A percentile compares a stretch with the other conserved stretches of the same genome.
Evolutionary conservation across 2,329 filamentous ascomycete genomes (phyloP).

Genomic region (Fusarium guadeloupense): DNA sequence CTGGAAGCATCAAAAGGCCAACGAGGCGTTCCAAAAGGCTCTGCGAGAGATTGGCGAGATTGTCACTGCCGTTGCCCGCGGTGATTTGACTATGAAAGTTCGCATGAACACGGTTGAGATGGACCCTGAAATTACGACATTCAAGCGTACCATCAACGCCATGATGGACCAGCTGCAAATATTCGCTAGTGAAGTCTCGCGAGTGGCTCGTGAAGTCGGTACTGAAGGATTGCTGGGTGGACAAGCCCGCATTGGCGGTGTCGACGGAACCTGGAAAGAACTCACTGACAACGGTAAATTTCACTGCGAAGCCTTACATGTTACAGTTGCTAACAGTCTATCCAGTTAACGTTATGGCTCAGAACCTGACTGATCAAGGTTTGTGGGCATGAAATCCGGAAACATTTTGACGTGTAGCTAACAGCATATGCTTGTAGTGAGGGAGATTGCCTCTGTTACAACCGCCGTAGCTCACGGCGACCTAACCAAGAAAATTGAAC

Average conservation of each 20-base stretch:
- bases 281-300: constrained; percentile 80
- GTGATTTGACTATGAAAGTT: constrained; percentile 96
- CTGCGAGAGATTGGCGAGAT: constrained; percentile 97
- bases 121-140: constrained; percentile 97
- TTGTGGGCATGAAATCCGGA: constrained; percentile 25
- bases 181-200: constrained; percentile 95
- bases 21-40: constrained; percentile 98
- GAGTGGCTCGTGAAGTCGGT: constrained; percentile 92
- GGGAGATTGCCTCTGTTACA: constrained; percentile 85
- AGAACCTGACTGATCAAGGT: constrained; percentile 81
- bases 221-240: constrained; percentile 94
- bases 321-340: constrained; percentile 17
- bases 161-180: constrained; percentile 99
- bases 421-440: constrained; percentile 58
- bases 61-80: constrained; percentile 93
- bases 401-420: constrained; percentile 11
- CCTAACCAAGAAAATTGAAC: constrained; percentile 84
- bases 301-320: background rate
- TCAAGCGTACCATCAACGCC: constrained; percentile 97
- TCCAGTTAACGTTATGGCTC: constrained; percentile 82
- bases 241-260: constrained; percentile 91
- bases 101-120: constrained; percentile 95
- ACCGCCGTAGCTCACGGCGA: constrained; percentile 86
- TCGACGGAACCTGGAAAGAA: constrained; percentile 98
- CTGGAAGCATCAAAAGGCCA: constrained; percentile 97